Base-by-base conservation (phyloP, 768 basidiomycete species). In the Suillus occidentalis region DNA sequence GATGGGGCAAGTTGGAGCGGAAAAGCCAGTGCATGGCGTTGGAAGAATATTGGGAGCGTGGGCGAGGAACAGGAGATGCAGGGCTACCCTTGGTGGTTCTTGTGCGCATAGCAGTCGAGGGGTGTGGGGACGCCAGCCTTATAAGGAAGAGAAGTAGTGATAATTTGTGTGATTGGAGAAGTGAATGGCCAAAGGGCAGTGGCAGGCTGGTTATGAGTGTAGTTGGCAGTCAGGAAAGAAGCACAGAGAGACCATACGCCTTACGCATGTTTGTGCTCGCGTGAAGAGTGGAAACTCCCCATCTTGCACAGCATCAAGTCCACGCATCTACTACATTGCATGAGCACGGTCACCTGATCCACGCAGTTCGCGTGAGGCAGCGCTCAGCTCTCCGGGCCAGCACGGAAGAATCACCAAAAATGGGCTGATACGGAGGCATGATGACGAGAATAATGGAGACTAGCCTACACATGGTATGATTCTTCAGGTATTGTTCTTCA, bases 21-120 rank as follows among this genome's bases (percentile, higher is more conserved):
- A 90, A 91, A 63, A 91, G 80, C 90, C 90, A 91, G 66, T 91
- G 89, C 59, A 90, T 75, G 64, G 87, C 81, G 64, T 72, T 72
- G 18, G 58, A 59, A 16, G 58, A 59, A 37, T 59, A 59, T 31
- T 59, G 58, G 73, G 71, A 39, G 68, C 76, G 75, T 55, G 76
- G 45, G 66, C 76, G 75, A 63, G 75, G 62, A 57, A 47, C 71
- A 57, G 75, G 31, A 53, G 72, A 64, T 57, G 66, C 43, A 14
- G 72, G 56, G 50, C 70, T 69, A 16, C 53, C 49, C 58, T 71
- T 77, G 61, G 40, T 69, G 22, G 68, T 58, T 65, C 61, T 76
- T 42, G 70, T 56, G 61, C 75, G 72, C 75, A 76, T 75, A 39
- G 60, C 22, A 20, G 42, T 64, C 62, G 67, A 63, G 43, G 57